phyloP scores from a whole-genome alignment of 306 rosid genomes.

The barrel medic (Medicago truncatula) region MtrunA17r5.0-ANR NC_053048.1:52876501-52877000 shows the following conservation, averaged over 20 bases:
- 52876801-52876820: background rate
- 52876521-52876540: conserved; percentile 6
- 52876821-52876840: background rate
- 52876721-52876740: conserved; percentile 13
- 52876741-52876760: conserved; percentile 25
- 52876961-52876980: background rate
- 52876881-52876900: background rate
- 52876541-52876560: background rate
- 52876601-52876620: background rate
- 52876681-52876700: conserved; percentile 1
- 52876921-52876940: conserved; percentile 11
- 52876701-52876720: conserved; percentile 14
- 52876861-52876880: background rate
- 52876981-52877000: background rate
- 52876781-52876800: conserved; percentile 1
- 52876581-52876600: background rate
- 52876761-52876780: conserved; percentile 27
- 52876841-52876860: conserved; percentile 14
- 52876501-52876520: background rate
- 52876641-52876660: conserved; percentile 25
- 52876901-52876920: background rate
- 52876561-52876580: conserved; percentile 7
- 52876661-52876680: conserved; percentile 15
- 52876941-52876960: background rate
- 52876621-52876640: conserved; percentile 28